Evolutionary conservation across 768 basidiomycete species (phyloP).

Genomic region (Hericium alpestre): DNA sequence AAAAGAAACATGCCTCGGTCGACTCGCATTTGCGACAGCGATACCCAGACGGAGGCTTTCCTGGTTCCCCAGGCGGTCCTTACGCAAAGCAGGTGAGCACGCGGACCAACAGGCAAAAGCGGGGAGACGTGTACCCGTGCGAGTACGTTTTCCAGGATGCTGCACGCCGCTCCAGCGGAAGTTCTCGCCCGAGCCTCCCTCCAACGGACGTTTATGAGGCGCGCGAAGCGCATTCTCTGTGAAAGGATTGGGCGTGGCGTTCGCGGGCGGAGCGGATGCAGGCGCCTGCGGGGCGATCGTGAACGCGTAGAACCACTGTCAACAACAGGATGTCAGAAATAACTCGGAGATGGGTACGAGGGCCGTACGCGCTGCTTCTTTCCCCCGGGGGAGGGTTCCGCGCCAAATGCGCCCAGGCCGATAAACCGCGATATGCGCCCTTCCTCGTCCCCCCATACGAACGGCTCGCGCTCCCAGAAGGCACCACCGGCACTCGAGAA

Average conservation of each 20-base stretch:
- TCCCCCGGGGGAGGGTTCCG: constrained; percentile 31
- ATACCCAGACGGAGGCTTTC: constrained; percentile 61
- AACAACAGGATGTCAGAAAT: constrained; percentile 5
- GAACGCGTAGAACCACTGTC: constrained; percentile 97
- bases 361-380: constrained; percentile 79
- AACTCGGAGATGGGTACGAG: not conserved
- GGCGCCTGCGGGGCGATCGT: constrained; percentile 53
- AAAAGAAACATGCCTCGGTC: constrained; percentile 40
- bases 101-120: not conserved
- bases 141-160: constrained; percentile 46
- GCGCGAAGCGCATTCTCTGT: constrained; percentile 23
- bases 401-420: constrained; percentile 82
- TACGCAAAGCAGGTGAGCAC: not conserved
- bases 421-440: constrained; percentile 71
- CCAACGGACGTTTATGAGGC: constrained; percentile 42
- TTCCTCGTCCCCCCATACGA: constrained; percentile 65
- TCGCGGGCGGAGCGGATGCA: constrained; percentile 37
- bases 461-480: constrained; percentile 98
- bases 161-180: constrained; percentile 60
- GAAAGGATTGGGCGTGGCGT: constrained; percentile 67
- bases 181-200: constrained; percentile 42
- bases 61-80: constrained; percentile 27
- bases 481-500: constrained; percentile 52
- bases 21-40: constrained; percentile 72
- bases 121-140: constrained; percentile 23